Evolutionary conservation across 2,329 filamentous ascomycete genomes (phyloP).

Genomic region (Aspergillus sojae): DNA sequence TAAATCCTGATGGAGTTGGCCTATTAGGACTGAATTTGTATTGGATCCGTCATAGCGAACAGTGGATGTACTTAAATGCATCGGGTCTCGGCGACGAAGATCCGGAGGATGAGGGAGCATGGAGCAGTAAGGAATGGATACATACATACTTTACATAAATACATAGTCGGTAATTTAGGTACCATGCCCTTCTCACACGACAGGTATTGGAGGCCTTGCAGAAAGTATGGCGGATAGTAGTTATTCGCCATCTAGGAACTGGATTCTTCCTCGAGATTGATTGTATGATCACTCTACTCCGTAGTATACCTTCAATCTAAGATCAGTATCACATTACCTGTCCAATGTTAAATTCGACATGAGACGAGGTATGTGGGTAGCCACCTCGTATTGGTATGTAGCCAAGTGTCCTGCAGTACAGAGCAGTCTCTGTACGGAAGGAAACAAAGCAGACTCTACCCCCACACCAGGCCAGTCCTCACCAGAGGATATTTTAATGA

Average conservation of each 20-base stretch:
- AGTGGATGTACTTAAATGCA: constrained; percentile 8
- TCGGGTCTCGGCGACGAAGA: constrained; percentile 15
- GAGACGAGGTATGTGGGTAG: not conserved
- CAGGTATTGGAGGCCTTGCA: not conserved
- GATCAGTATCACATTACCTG: not conserved
- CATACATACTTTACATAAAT: not conserved
- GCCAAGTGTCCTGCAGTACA: constrained; percentile 12
- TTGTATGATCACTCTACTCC: not conserved
- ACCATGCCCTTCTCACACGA: not conserved
- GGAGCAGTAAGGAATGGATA: constrained; percentile 2
- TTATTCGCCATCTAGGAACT: not conserved
- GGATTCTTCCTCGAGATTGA: not conserved
- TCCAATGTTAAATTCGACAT: not conserved
- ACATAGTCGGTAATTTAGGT: not conserved
- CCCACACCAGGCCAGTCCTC: not conserved
- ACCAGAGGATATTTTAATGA: not conserved
- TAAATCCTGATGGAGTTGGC: constrained; percentile 3
- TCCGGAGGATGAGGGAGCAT: constrained; percentile 8
- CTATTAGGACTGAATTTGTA: not conserved
- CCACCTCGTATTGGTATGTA: constrained; percentile 1
- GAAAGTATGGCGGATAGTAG: not conserved
- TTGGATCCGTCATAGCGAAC: constrained; percentile 7
- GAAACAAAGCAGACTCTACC: not conserved
- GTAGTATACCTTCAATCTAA: not conserved
- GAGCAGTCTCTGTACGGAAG: not conserved